Evolutionary conservation across 441 rosid genomes (phyloP), one percentile per base, ranked within the genome.

Genomic region (Populus hybrid): DNA sequence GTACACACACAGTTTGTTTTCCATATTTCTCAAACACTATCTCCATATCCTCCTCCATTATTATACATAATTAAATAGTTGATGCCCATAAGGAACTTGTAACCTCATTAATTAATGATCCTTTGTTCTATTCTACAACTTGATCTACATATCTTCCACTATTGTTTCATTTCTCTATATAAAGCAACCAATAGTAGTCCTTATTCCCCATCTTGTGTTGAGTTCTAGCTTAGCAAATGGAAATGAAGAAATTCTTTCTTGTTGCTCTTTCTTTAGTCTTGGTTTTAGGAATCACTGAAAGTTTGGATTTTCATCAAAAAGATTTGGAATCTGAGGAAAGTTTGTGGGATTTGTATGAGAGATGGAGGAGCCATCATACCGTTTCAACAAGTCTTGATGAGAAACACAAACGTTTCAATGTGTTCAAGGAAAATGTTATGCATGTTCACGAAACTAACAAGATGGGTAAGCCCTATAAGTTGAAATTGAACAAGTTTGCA

Each of bases 341-440:
- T 10, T 73, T 93, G 79, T 86, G 88, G 88, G 89, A 89, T 69
- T 75, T 95, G 72, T 95, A 93, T 23, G 97, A 93, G 85, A 81
- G 92, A 70, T 92, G 98, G 97, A 89, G 94, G 82, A 88, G 90
- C 84, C 97, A 93, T 71, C 92, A 93, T 88, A 88, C 90, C 12
- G 89, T 92, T 46, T 84, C 96, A 0, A 84, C 85, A 83, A 86
- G 86, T 79, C 90, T 93, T 1, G 79, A 86, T 6, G 97, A 92
- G 80, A 87, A 90, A 79, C 75, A 75, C 12, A 86, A 80, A 79
- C 88, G 97, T 4, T 91, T 95, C 86, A 93, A 91, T 75, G 98
- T 93, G 79, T 95, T 95, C 80, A 90, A 87, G 81, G 88, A 88
- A 63, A 95, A 95, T 81, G 94, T 86, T 14, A 79, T 86, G 84